Conservation (phyloP, 2,329 filamentous ascomycete genomes). For the Curvularia sp. region DNA sequence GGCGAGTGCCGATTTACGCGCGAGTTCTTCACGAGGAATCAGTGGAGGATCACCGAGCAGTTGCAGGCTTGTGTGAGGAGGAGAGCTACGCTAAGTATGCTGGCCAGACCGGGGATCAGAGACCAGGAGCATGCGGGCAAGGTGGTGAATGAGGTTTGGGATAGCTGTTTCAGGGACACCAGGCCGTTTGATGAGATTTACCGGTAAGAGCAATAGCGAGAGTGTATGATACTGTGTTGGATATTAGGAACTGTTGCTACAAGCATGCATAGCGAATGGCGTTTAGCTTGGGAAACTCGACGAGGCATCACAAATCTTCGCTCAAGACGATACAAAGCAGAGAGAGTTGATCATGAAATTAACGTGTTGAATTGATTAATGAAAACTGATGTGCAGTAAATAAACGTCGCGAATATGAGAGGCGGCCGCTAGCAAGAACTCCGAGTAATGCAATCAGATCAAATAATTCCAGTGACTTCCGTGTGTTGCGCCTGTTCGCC, state of each 20-base stretch:
- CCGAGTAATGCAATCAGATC: slow-evolving; percentile 16
- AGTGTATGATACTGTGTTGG: slow-evolving; percentile 1
- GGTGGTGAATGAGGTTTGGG: slow-evolving; percentile 97
- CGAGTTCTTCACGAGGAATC: slow-evolving; percentile 83
- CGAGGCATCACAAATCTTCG: slow-evolving; percentile 19
- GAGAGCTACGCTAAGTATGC: slow-evolving; percentile 80
- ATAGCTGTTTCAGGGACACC: slow-evolving; percentile 93
- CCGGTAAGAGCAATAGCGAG: slow-evolving; percentile 59
- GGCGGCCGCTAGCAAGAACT: slow-evolving; percentile 4
- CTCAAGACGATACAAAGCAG: slow-evolving; percentile 13
- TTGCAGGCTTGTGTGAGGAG: slow-evolving; percentile 90
- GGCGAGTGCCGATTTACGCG: slow-evolving; percentile 91
- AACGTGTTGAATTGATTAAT: slow-evolving; percentile 23
- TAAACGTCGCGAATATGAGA: not conserved
- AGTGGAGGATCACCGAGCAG: slow-evolving; percentile 90
- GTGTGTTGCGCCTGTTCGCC: slow-evolving; percentile 20
- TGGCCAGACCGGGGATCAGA: slow-evolving; percentile 78
- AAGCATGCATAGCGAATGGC: slow-evolving; percentile 11
- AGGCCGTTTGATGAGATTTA: slow-evolving; percentile 97
- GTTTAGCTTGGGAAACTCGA: slow-evolving; percentile 2
- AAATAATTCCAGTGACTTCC: slow-evolving; percentile 14
- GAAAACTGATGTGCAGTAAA: not conserved
- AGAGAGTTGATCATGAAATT: slow-evolving; percentile 8
- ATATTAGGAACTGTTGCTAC: not conserved
- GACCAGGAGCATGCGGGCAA: slow-evolving; percentile 85